Evolutionary conservation across 2,329 filamentous ascomycete species (phyloP), one percentile per base, ranked within the genome.

Genomic region (Aspergillus hortae): DNA sequence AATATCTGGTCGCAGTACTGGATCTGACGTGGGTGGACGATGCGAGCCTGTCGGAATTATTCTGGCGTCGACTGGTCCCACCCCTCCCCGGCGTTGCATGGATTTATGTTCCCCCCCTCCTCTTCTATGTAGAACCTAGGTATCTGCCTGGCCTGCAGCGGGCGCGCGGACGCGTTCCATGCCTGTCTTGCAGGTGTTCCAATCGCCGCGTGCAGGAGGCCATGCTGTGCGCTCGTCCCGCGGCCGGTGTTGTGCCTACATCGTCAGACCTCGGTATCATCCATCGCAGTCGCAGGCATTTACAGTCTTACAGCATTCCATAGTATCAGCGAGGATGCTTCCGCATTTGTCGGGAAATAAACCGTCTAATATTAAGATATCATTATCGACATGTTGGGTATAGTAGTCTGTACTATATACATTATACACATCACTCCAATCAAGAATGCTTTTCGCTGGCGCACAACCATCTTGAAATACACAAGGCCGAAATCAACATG

Each of bases 1-100:
- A 74, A 75, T 33, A 72, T 89, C 42, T 96, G 92, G 91, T 80
- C 77, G 4, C 83, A 81, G 61, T 92, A 90, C 65, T 96, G 90
- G 90, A 75, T 83, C 46, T 91, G 65, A 72, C 44, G 1, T 3
- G 25, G 21, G 21, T 6, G 21, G 21, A 23, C 21, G 21, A 23
- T n/a, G 6, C 25, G 7, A 27, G 9, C 25, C 25, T 27, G 7
- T 27, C 25, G 25, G 7, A 27, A 27, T 7, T 36, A 17, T 36
- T 36, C 35, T 36, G 35, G 12, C 15, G 14, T 17, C 15, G 35
- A 36, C 35, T 6, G 12, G 35, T 14, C 35, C 35, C 35, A 14
- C 12, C 35, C 9, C 25, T 1, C 6, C 35, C 35, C 35, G 35
- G 35, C 14, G 35, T 36, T 36, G 17, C 35, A 17, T 42, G 38